Conservation (phyloP, 169 alveolate species). For the Amoebophrya sp. region DNA sequence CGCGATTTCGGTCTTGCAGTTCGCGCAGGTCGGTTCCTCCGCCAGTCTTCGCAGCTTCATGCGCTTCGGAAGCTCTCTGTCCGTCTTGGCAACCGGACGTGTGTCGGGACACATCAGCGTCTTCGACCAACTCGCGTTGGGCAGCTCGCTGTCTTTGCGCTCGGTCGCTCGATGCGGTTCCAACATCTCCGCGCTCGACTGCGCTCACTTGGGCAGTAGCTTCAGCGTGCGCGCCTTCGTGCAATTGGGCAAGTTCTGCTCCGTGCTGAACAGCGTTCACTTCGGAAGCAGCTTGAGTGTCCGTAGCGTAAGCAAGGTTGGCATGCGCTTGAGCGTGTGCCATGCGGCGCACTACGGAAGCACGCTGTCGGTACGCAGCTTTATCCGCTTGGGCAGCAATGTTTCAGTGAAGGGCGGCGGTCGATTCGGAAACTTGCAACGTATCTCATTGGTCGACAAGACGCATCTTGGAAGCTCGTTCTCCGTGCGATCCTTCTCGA, state of each 20-base stretch:
- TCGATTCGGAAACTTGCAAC: not conserved
- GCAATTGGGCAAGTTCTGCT: not conserved
- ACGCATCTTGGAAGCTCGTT: not conserved
- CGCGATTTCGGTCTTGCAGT: not conserved
- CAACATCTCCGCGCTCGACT: not conserved
- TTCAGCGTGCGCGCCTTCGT: not conserved
- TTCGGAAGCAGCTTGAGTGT: not conserved
- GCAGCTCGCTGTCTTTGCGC: not conserved
- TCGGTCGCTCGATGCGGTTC: not conserved
- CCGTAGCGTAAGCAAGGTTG: not conserved
- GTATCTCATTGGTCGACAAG: not conserved
- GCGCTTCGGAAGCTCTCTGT: constrained; percentile 25
- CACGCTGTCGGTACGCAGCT: constrained; percentile 27
- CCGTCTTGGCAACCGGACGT: not conserved
- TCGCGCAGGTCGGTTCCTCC: not conserved
- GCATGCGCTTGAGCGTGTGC: not conserved
- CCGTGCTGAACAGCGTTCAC: constrained; percentile 1
- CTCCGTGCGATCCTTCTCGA: not conserved
- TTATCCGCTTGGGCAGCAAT: not conserved
- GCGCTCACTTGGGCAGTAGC: not conserved
- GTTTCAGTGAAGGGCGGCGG: constrained; percentile 5
- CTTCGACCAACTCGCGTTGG: not conserved
- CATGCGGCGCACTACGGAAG: not conserved
- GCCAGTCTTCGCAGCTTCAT: not conserved
- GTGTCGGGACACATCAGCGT: not conserved